phyloP scores from a whole-genome alignment of 2,329 filamentous ascomycete species.

The Nemania bipapillata region DNA sequence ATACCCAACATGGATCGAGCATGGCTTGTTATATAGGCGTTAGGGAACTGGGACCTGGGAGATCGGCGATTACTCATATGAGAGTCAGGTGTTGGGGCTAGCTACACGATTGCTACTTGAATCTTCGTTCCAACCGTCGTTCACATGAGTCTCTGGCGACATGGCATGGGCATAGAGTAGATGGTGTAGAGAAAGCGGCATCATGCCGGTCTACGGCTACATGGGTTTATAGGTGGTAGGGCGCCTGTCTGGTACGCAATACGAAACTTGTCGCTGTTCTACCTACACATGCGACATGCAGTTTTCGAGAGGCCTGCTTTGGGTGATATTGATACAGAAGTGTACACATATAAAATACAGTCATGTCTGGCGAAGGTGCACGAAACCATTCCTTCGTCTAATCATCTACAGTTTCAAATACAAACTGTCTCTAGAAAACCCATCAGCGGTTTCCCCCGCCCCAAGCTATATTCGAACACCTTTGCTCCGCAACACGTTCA shows the following conservation, averaged over 20 bases:
- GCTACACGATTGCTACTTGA: constrained; percentile 1
- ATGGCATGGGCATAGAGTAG: constrained; percentile 14
- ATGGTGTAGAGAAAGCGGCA: constrained; percentile 24
- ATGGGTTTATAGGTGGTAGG: constrained; percentile 12
- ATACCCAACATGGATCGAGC: not conserved
- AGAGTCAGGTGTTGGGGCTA: constrained; percentile 11
- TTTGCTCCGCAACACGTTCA: constrained; percentile 89
- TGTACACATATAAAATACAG: constrained; percentile 14
- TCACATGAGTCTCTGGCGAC: not conserved
- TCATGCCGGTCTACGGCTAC: not conserved
- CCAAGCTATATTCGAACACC: constrained; percentile 80
- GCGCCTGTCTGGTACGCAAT: not conserved
- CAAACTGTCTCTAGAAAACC: not conserved
- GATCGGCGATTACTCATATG: constrained; percentile 11
- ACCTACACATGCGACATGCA: constrained; percentile 5
- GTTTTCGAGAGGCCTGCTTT: not conserved
- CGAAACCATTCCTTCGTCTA: not conserved
- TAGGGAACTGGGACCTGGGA: constrained; percentile 17
- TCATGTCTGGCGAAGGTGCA: not conserved
- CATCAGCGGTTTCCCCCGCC: not conserved
- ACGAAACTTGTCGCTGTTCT: not conserved
- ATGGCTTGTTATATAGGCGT: constrained; percentile 21
- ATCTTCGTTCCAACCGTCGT: constrained; percentile 5
- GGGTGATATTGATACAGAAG: constrained; percentile 21
- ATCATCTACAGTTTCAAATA: not conserved